These are phyloP conservation scores for Fusarium sp. DNA, from an alignment of 2,329 filamentous ascomycete species.

Conservation along the genomic window DNA sequence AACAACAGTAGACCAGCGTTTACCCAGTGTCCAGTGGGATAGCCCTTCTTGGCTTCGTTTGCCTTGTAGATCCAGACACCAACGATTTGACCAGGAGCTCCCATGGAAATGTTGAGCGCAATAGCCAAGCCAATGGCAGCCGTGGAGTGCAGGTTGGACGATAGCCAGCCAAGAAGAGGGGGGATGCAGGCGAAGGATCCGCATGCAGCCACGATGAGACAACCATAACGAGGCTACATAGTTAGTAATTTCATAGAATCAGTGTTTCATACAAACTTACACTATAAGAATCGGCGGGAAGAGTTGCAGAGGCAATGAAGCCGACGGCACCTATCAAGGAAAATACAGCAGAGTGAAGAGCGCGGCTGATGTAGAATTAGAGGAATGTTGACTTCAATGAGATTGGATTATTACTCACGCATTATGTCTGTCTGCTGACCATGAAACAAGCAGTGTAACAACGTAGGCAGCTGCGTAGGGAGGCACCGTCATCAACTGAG, in stretches of 20 bases:
- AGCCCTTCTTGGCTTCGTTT: constrained; percentile 66
- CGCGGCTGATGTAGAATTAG: constrained; percentile 39
- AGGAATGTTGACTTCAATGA: fast-evolving
- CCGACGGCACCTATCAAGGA: constrained; percentile 57
- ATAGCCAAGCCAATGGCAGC: constrained; percentile 72
- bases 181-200: constrained; percentile 74
- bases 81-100: constrained; percentile 73
- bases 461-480: constrained; percentile 67
- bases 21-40: constrained; percentile 74
- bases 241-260: not conserved
- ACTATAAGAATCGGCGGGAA: constrained; percentile 65
- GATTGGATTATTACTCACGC: constrained; percentile 38
- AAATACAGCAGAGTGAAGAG: constrained; percentile 52
- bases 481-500: constrained; percentile 71
- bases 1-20: constrained; percentile 69
- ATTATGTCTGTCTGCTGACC: constrained; percentile 68
- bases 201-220: constrained; percentile 70
- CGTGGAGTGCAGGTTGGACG: constrained; percentile 71
- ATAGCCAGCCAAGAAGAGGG: constrained; percentile 72
- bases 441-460: constrained; percentile 53
- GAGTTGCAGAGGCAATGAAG: constrained; percentile 68
- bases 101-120: constrained; percentile 71
- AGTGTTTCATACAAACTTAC: not conserved
- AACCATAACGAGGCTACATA: constrained; percentile 65
- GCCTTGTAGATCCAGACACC: constrained; percentile 78